Evolutionary conservation across 805 yeast genomes (phyloP).

Genomic region (Phaffomyces thermotolerans): DNA sequence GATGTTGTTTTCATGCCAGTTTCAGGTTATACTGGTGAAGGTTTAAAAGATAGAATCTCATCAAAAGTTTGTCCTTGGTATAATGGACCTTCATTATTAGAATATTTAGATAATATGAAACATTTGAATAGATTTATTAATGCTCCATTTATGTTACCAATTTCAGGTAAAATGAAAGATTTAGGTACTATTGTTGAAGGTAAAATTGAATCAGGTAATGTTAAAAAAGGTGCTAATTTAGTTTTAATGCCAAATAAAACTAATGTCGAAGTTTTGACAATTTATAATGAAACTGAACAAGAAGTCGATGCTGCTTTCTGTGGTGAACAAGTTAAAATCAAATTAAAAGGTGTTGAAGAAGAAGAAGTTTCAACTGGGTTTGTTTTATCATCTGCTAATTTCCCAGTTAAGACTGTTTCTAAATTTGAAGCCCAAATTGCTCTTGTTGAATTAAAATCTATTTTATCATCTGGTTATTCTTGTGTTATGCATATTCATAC

Average conservation of each 20-base stretch:
- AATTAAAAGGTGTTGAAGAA: conserved; percentile 93
- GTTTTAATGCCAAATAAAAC: conserved; percentile 90
- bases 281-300: conserved; percentile 91
- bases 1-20: conserved; percentile 94
- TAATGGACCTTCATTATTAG: conserved; percentile 84
- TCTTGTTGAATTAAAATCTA: conserved; percentile 91
- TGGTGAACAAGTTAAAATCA: conserved; percentile 96
- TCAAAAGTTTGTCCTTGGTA: conserved; percentile 84
- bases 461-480: conserved; percentile 89
- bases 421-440: conserved; percentile 94
- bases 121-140: conserved; percentile 79
- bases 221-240: conserved; percentile 69
- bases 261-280: conserved; percentile 75
- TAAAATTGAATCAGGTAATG: conserved; percentile 92
- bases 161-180: conserved; percentile 91
- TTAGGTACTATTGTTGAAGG: conserved; percentile 97
- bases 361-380: conserved; percentile 91
- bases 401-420: conserved; percentile 88
- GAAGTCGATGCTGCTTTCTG: conserved; percentile 86
- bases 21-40: conserved; percentile 96
- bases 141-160: conserved; percentile 97
- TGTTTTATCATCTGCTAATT: conserved; percentile 77
- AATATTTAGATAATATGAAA: conserved; percentile 78
- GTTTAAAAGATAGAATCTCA: conserved; percentile 79
- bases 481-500: conserved; percentile 99